These are phyloP conservation scores for Phyllosticta capitalensis DNA, from an alignment of 2,329 filamentous ascomycete species.

Conservation along the genomic window DNA sequence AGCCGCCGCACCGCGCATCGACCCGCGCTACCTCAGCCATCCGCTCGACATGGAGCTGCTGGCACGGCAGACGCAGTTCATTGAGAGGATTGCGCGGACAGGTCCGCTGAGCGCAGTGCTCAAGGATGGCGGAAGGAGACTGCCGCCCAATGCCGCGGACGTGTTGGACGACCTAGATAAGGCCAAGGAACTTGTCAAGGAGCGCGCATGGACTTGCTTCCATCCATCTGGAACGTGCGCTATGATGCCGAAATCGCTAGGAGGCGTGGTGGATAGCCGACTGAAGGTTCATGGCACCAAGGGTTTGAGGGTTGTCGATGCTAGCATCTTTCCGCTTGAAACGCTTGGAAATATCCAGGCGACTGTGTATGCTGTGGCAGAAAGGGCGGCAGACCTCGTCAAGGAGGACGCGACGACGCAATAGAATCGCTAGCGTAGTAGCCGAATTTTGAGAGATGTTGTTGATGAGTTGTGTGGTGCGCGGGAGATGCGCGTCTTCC, in stretches of 20 bases:
- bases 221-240: constrained; percentile 3
- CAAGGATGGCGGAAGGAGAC: constrained; percentile 20
- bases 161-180: not conserved
- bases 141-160: not conserved
- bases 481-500: not conserved
- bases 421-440: not conserved
- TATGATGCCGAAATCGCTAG: constrained; percentile 9
- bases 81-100: constrained; percentile 25
- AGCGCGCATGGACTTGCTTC: constrained; percentile 1
- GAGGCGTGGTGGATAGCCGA: constrained; percentile 22
- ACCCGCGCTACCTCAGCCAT: constrained; percentile 34
- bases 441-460: not conserved
- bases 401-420: constrained; percentile 13
- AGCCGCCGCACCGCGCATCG: constrained; percentile 22
- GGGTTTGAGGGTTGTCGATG: constrained; percentile 12
- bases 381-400: constrained; percentile 22
- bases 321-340: constrained; percentile 12
- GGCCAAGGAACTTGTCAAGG: not conserved
- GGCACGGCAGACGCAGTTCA: constrained; percentile 23
- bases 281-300: constrained; percentile 20
- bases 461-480: not conserved
- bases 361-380: constrained; percentile 9
- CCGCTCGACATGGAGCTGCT: constrained; percentile 34
- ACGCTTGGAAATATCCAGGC: constrained; percentile 8
- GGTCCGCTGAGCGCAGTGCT: constrained; percentile 24